Base-by-base conservation (phyloP, 768 basidiomycete species). In the Pleurotus cornucopiae region DNA sequence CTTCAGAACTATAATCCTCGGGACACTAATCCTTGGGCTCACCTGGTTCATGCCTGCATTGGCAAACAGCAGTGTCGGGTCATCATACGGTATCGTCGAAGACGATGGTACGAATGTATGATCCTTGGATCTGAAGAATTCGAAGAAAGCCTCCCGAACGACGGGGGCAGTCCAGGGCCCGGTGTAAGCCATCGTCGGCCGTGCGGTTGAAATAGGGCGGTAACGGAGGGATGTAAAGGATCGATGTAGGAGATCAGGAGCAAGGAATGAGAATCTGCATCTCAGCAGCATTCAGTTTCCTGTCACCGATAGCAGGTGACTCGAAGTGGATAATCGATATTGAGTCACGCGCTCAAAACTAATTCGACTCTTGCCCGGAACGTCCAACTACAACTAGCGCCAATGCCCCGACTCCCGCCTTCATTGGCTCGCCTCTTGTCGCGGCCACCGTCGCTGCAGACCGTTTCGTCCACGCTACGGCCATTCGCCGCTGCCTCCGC, bases 21-120 rank as follows among this genome's bases (percentile, higher is more conserved):
- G 3, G 21, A 46, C 45, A 18, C 47, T 39, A 23, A 51, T 41
- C 18, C 37, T 46, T 49, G 23, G 14, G 61, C 74, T 37, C 62
- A 84, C 90, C 80, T 94, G 92, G 67, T 94, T 94, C 92, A 94
- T 96, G 58, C 97, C 97, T 61, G 96, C 96, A 78, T 99, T 99
- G 57, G 94, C 94, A 64, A 99, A 99, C 55, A 98, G 84, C 38
- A 99, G 79, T 13, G 97, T 98, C 2, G 96, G 96, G 73, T 98
- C 97, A 57, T 98, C 97, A 69, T 91, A 98, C 1, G 97, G 97
- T 61, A 99, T 89, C 39, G 94, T 96, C 1, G 91, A 80, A 2
- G 93, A 95, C 26, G 91, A 94, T 5, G 89, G 88, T 53, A 94
- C 90, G 67, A 91, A 96, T 20, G 88, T 86, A 70, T 99, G 97